Evolutionary conservation across 331 rosid genomes (phyloP).

Genomic region (Telfairia occidentalis): DNA sequence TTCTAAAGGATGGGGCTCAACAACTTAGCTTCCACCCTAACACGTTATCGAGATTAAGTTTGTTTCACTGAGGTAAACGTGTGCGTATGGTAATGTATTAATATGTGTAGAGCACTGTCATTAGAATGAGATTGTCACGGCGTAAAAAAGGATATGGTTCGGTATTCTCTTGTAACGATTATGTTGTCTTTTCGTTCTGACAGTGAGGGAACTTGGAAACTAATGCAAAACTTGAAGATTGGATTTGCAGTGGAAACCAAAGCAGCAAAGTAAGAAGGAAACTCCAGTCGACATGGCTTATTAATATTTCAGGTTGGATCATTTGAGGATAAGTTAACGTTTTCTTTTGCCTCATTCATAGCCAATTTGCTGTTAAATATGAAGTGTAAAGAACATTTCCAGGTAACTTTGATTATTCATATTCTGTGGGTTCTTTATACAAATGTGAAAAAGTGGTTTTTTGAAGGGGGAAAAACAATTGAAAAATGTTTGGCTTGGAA

Average conservation of each 20-base stretch:
- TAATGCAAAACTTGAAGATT: not conserved
- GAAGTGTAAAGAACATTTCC: not conserved
- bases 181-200: not conserved
- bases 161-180: not conserved
- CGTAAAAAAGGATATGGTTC: not conserved
- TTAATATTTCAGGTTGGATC: not conserved
- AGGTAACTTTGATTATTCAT: not conserved
- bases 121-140: not conserved
- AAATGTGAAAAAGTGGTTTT: not conserved
- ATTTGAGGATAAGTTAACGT: not conserved
- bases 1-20: not conserved
- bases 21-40: not conserved
- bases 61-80: not conserved
- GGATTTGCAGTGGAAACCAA: not conserved
- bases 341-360: not conserved
- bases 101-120: not conserved
- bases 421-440: not conserved
- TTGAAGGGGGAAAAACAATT: not conserved
- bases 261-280: not conserved
- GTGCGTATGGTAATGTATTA: not conserved
- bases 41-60: not conserved
- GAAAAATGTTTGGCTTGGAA: not conserved
- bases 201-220: not conserved
- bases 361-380: not conserved
- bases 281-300: not conserved